Evolutionary conservation across 768 basidiomycete genomes (phyloP), one percentile per base, ranked within the genome.

Genomic region (Filobasidium wieringae): DNA sequence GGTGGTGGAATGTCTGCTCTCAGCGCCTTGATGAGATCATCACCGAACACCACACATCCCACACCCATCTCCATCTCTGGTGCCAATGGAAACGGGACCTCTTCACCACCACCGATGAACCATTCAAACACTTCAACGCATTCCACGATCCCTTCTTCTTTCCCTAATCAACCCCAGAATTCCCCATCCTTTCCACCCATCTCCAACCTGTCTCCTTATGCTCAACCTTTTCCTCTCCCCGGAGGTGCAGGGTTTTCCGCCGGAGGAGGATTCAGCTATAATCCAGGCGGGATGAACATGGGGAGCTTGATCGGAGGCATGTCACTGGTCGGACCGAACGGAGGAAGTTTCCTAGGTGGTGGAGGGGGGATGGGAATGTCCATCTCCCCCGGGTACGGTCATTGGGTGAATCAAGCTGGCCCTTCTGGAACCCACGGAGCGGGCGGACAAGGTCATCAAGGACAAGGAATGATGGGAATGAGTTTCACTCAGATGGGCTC

Each of bases 201-300:
- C n/a, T 47, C 64, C 59, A 51, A 62, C 58, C 30, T 64, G 40
- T 45, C 72, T 63, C 53, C 72, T 63, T 33, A 65, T 61, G 53
- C 62, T 66, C 37, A 65, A 63, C 51, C 58, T 53, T 34, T 51
- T 56, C 5, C 61, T 59, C 51, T 62, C 52, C 24, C 63, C 64
- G 51, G 40, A 17, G 45, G 40, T 19, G 50, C 34, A 32, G 53
- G 19, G 39, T 37, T 27, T 15, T 41, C 40, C 29, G n/a, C n/a
- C n/a, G 45, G 40, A 17, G 50, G 43, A 32, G 53, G 19, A 30
- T 37, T 27, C 14, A 27, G 29, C 29, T 37, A 22, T 11, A 31
- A 22, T 8, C 37, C n/a, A 33, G 32, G 22, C 4, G 40, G 54
- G 3, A 41, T 30, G 4, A 36, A 47, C 53, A 61, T 60, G 59